Evolutionary conservation across 2,329 filamentous ascomycete genomes (phyloP).

Genomic region (Claviceps cyperi): DNA sequence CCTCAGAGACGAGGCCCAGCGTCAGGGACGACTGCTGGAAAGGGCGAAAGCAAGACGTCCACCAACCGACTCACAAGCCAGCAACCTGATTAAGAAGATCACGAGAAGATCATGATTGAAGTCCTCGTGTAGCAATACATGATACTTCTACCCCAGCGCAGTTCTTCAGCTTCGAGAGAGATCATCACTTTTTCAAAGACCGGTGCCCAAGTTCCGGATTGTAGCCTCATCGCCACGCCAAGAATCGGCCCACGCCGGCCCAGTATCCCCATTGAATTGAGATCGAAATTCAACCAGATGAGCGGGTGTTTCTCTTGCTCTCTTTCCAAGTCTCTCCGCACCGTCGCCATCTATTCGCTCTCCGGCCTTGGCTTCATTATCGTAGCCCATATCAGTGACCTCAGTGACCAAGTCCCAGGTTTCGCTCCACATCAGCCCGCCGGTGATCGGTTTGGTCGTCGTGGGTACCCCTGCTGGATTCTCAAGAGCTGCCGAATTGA

Average conservation of each 20-base stretch:
- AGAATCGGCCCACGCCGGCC: not conserved
- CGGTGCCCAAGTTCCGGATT: not conserved
- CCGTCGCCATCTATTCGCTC: conserved; percentile 6
- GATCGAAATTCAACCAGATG: not conserved
- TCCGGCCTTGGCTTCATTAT: not conserved
- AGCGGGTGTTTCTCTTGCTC: not conserved
- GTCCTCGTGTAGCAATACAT: no score
- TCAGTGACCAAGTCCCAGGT: conserved; percentile 3
- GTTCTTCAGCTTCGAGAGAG: no score
- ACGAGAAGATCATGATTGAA: no score
- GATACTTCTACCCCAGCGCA: no score
- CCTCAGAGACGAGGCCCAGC: no score
- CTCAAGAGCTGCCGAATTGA: no score
- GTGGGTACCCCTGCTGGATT: not conserved
- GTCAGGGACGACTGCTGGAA: no score
- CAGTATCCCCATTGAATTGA: no score
- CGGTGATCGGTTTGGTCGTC: not conserved
- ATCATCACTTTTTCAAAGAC: no score
- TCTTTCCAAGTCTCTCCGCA: not conserved
- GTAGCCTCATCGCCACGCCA: not conserved
- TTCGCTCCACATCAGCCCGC: conserved; percentile 4
- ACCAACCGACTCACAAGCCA: no score
- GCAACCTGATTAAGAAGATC: no score
- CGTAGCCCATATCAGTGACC: conserved; percentile 2
- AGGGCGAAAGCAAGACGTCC: no score